Base-by-base conservation (phyloP, 345 rosid genomes). In the Salix suchowensis region DNA sequence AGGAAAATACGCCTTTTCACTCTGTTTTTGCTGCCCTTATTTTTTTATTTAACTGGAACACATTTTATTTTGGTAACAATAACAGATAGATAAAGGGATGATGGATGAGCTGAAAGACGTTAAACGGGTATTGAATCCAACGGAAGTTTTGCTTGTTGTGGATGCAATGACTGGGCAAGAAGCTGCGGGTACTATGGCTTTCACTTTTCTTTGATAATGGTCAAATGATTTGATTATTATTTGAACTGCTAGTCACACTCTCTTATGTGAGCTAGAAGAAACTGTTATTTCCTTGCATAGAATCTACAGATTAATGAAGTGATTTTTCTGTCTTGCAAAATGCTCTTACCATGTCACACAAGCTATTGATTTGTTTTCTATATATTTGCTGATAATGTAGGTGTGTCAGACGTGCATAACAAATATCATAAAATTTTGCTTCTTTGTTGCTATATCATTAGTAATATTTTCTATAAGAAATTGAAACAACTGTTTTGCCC, bases 141-240 rank as follows among this genome's bases (percentile, higher is more conserved):
- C 95, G 18, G 99, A 96, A 86, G 94, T 93, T 23, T 86, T 96
- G 85, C 96, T 96, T 70, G 97, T 96, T 68, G 99, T 93, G 73
- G 99, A 96, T 90, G 98, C 98, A 76, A 96, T 96, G 97, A 93
- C 99, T 60, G 99, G 98, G 72, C 99, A 96, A 88, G 99, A 96
- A 92, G 98, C 98, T 79, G 99, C 94, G 75, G 97, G 99, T 93
- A 83, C 67, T 70, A 37, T 10, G 37, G 74, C 39, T 44, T 62
- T 54, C 18, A 24, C 60, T 42, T 76, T 70, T 58, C 24, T 9
- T 37, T 73, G 76, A 28, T 39, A 24, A 46, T 72, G 40, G 40
- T 67, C 34, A 68, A 52, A 26, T 64, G 24, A 42, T 66, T 30
- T 69, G 44, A 37, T 7, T 65, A 34, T 65, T 65, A 37, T 36